Evolutionary conservation across 2,329 filamentous ascomycete genomes (phyloP), one percentile per base, ranked within the genome.

Genomic region (Clonostachys solani): DNA sequence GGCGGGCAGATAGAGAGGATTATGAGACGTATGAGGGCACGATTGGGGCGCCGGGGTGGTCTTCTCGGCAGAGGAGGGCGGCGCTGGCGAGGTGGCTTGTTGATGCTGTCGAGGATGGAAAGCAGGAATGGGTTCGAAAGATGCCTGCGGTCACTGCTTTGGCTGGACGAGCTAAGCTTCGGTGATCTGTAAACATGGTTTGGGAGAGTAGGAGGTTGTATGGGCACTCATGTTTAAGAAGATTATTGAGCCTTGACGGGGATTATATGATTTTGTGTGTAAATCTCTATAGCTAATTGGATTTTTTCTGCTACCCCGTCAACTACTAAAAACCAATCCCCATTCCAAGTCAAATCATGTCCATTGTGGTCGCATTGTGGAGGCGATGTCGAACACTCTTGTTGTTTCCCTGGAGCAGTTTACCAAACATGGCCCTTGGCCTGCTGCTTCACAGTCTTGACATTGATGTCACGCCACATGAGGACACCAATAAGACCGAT

Each of bases 381-480:
- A 29, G 8, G 23, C 23, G 23, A 29, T 29, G 10, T 29, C 23
- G 8, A 29, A 29, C 23, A 29, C 23, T 29, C 23, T 29, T 29
- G 19, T 5, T 23, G 23, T 23, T 23, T 23, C 23, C 23, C 23
- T 3, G 23, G 23, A 8, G 5, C 23, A 9, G 4, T 18, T 51
- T 56, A 69, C 15, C 63, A 60, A 23, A 71, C 67, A 47, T 64
- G 59, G 38, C 68, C 64, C 44, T 64, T 62, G n/a, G 23, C 23
- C 23, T 29, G 23, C 9, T 72, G 69, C 55, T 66, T 67, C n/a
- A 67, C 59, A 19, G 71, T 63, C 48, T 66, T 72, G 15, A 81
- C 62, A 51, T 73, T 71, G 49, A 79, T 71, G 54, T 81, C 69
- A 51, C 70, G 66, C 75, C 75, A 80, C 17, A 76, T 51, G 49